phyloP scores from a whole-genome alignment of 1,139 yeast species.

The Yamadazyma sp. region DNA sequence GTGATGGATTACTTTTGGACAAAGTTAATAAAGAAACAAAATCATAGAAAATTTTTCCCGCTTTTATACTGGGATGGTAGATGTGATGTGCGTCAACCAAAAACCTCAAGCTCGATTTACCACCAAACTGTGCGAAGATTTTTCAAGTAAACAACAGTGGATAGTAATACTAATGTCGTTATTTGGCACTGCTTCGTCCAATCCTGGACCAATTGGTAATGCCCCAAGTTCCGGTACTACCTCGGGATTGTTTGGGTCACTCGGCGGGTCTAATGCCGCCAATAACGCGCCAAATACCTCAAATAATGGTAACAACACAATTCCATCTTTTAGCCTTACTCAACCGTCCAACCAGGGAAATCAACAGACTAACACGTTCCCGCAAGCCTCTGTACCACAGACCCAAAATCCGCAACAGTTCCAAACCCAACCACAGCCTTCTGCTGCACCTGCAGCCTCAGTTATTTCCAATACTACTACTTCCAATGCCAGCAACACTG shows the following conservation, averaged over 20 bases:
- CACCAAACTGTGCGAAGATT: background rate
- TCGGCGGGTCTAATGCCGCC: constrained; percentile 3
- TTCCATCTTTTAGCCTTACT: constrained; percentile 14
- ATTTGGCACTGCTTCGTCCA: constrained; percentile 17
- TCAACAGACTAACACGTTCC: constrained; percentile 4
- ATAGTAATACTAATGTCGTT: constrained; percentile 12
- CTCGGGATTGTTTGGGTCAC: constrained; percentile 9
- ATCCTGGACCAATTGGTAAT: constrained; percentile 8
- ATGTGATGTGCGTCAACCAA: constrained; percentile 4
- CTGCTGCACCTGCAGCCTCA: background rate
- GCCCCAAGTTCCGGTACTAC: constrained; percentile 2
- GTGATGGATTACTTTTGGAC: constrained; percentile 57
- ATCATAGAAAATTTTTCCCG: constrained; percentile 10
- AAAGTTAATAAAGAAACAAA: constrained; percentile 35
- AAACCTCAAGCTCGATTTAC: background rate
- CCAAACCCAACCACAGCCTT: background rate
- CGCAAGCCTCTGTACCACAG: background rate
- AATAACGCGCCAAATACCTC: background rate
- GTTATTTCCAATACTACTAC: background rate
- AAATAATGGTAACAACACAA: background rate
- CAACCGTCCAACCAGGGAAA: constrained; percentile 4
- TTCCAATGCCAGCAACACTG: background rate
- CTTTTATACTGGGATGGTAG: constrained; percentile 5
- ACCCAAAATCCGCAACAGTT: constrained; percentile 1
- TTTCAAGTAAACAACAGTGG: constrained; percentile 9